Conservation (phyloP, 148 eudicot genomes). For the Polygonum maritimum region DNA sequence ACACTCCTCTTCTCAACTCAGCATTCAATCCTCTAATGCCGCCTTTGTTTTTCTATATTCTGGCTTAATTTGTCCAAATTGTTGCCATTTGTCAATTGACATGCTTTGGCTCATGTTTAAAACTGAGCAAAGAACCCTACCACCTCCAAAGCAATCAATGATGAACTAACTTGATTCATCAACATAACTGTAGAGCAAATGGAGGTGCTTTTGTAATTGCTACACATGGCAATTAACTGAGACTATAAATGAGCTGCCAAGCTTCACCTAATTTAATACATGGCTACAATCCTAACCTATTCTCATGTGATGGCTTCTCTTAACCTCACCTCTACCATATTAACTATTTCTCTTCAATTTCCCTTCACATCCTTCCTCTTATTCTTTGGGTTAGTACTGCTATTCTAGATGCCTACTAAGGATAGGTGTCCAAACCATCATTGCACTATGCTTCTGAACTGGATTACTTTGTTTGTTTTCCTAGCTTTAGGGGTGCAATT, state of each 20-base stretch:
- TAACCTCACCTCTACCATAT: not conserved
- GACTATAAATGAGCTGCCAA: not conserved
- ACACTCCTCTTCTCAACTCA: not conserved
- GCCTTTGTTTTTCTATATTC: not conserved
- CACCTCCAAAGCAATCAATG: no score
- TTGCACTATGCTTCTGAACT: not conserved
- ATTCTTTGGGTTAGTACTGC: not conserved
- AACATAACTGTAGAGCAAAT: not conserved
- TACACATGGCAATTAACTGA: not conserved
- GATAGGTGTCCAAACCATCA: not conserved
- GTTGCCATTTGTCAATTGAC: no score
- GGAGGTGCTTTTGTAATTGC: not conserved
- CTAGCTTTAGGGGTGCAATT: not conserved
- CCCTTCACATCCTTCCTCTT: not conserved
- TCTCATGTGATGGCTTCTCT: not conserved
- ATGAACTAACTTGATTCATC: not conserved
- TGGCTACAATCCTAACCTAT: not conserved
- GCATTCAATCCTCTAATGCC: not conserved
- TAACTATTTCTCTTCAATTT: not conserved
- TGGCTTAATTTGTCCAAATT: no score
- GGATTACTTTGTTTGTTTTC: not conserved
- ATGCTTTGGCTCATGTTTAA: no score
- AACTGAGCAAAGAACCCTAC: not conserved
- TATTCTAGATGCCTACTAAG: not conserved
- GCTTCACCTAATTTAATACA: not conserved